Conservation (phyloP, 345 rosid species). For the Carallia brachiata region DNA sequence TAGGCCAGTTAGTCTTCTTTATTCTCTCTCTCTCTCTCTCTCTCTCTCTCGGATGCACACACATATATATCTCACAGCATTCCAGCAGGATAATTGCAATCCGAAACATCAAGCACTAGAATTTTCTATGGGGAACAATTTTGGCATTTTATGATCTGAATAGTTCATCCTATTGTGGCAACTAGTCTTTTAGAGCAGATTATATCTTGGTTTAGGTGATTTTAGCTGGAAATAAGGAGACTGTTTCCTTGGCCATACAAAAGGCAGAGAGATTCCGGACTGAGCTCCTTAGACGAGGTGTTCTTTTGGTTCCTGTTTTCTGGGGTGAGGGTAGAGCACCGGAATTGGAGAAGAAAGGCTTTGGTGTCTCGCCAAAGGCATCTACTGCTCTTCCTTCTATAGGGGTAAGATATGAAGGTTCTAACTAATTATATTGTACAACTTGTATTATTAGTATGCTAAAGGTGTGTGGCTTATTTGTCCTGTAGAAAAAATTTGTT, state of each 20-base stretch:
- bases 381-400: slow-evolving; percentile 76
- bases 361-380: slow-evolving; percentile 61
- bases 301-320: slow-evolving; percentile 81
- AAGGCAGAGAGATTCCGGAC: slow-evolving; percentile 86
- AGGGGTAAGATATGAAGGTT: slow-evolving; percentile 51
- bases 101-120: no score
- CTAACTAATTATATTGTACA: not conserved
- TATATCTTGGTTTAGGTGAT: slow-evolving; percentile 55
- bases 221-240: slow-evolving; percentile 81
- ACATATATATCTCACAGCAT: no score
- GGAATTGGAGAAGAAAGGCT: slow-evolving; percentile 69
- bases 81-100: no score
- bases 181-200: slow-evolving; percentile 1
- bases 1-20: slow-evolving; percentile 69
- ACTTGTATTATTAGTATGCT: not conserved
- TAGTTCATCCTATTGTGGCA: slow-evolving; percentile 7
- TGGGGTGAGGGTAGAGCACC: slow-evolving; percentile 70
- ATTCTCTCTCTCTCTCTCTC: slow-evolving; percentile 4
- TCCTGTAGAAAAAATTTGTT: no score
- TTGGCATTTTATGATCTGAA: not conserved
- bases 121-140: not conserved
- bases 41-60: no score
- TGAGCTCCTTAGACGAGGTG: slow-evolving; percentile 82
- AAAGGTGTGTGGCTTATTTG: not conserved
- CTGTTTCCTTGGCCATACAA: slow-evolving; percentile 59